Evolutionary conservation across 805 yeast genomes (phyloP), one percentile per base, ranked within the genome.

Genomic region (Barnettozyma salicaria): DNA sequence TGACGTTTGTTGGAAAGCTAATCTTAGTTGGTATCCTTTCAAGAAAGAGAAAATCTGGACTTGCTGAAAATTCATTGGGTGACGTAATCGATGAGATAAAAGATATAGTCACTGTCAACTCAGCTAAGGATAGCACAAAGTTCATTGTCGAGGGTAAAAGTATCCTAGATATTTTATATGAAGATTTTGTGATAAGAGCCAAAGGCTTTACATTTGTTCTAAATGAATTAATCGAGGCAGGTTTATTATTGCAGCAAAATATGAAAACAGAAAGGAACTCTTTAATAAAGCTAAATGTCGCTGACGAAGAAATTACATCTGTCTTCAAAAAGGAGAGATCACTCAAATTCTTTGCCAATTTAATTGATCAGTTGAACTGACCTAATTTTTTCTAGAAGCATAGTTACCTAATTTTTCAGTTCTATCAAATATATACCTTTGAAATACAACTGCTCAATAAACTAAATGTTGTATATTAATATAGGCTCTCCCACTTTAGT

Each of bases 401-500:
- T n/a, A n/a, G n/a, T n/a, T n/a, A n/a, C n/a, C n/a, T n/a, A n/a
- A n/a, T n/a, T n/a, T n/a, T n/a, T n/a, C n/a, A n/a, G n/a, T n/a
- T n/a, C n/a, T n/a, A n/a, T n/a, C n/a, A n/a, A n/a, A n/a, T n/a
- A n/a, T n/a, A n/a, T n/a, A n/a, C n/a, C n/a, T n/a, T n/a, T n/a
- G n/a, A n/a, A n/a, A n/a, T n/a, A n/a, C n/a, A n/a, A n/a, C n/a
- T n/a, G n/a, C n/a, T n/a, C n/a, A n/a, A 19, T 13, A 13, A 7
- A 20, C 30, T 31, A 30, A 32, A 41, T 10, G 40, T 32, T 67
- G 56, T 85, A 89, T 9, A 89, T 69, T 35, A 90, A 68, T 19
- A 90, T 67, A 4, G 98, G 98, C 57, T 90, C 97, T n/a, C 97
- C 98, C 18, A 78, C 72, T 43, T 80, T 79, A 30, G 71, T 72